phyloP scores from a whole-genome alignment of 2,329 filamentous ascomycete species.

The Penicillium sp. region DNA sequence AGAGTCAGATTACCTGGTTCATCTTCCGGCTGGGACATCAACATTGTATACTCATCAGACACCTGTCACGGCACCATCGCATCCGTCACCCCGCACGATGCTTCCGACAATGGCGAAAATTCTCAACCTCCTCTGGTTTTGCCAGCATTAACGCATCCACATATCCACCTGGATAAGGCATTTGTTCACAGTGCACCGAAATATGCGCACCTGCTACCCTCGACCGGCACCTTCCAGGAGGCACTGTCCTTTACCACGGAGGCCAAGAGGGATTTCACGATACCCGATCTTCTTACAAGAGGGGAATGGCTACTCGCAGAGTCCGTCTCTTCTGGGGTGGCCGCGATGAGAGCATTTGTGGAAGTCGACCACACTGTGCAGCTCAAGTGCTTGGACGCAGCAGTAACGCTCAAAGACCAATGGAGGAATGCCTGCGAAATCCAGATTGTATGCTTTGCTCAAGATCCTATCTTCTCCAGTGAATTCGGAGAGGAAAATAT shows the following conservation, averaged over 20 bases:
- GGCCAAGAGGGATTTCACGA: conserved; percentile 64
- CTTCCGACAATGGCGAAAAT: background rate
- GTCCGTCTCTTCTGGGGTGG: conserved; percentile 63
- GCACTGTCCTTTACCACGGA: conserved; percentile 58
- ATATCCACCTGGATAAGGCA: conserved; percentile 65
- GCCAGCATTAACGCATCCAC: conserved; percentile 66
- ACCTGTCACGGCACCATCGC: conserved; percentile 23
- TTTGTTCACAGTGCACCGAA: conserved; percentile 38
- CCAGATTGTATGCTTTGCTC: conserved; percentile 70
- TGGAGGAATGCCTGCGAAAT: conserved; percentile 56
- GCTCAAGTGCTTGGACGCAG: conserved; percentile 58
- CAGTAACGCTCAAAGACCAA: conserved; percentile 55
- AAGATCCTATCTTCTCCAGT: conserved; percentile 64
- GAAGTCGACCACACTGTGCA: conserved; percentile 65
- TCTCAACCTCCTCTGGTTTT: conserved; percentile 35
- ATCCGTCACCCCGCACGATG: conserved; percentile 27
- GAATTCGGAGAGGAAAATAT: conserved; percentile 53
- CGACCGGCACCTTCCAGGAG: conserved; percentile 62
- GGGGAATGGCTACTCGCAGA: conserved; percentile 65
- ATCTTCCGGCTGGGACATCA: conserved; percentile 35
- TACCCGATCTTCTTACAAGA: conserved; percentile 61
- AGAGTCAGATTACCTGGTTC: conserved; percentile 32
- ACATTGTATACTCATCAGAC: conserved; percentile 12
- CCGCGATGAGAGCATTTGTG: conserved; percentile 68
- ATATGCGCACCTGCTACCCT: conserved; percentile 60